Percentiles rank a stretch among this genome's conserved stretches.
Evolutionary conservation across 805 yeast species (phyloP).

Genomic region (Millerozyma acaciae): DNA sequence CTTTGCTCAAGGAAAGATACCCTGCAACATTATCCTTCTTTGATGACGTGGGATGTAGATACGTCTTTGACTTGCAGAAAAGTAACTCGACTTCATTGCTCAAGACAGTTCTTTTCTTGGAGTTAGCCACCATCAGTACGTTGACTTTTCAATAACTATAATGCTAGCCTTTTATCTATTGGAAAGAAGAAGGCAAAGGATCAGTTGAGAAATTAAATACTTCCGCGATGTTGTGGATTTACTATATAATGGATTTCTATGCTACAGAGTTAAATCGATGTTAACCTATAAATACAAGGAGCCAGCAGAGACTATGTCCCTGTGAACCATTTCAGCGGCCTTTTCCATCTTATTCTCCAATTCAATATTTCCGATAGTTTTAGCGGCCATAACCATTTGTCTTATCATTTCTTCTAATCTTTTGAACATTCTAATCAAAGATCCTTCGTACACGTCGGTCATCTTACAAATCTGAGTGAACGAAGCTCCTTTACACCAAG

Average conservation of each 20-base stretch:
- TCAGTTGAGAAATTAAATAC: too few species aligned
- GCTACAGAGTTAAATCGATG: too few species aligned
- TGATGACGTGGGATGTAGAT: slow-evolving; percentile 74
- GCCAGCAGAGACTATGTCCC: slow-evolving; percentile 96
- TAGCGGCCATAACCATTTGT: slow-evolving; percentile 88
- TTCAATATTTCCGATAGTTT: slow-evolving; percentile 86
- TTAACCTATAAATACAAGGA: slow-evolving; percentile 76
- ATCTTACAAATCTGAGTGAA: slow-evolving; percentile 96
- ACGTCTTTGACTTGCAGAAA: slow-evolving; percentile 66
- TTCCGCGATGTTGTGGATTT: too few species aligned
- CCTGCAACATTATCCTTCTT: slow-evolving; percentile 80
- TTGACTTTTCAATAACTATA: too few species aligned
- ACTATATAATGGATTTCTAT: background rate
- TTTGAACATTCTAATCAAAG: slow-evolving; percentile 90
- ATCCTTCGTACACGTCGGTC: slow-evolving; percentile 98
- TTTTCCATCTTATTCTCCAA: slow-evolving; percentile 86
- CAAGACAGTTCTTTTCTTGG: slow-evolving; percentile 3
- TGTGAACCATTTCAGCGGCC: slow-evolving; percentile 79
- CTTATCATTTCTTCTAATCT: slow-evolving; percentile 89
- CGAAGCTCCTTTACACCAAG: slow-evolving; percentile 95
- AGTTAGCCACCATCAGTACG: too few species aligned
- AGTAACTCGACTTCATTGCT: slow-evolving; percentile 43
- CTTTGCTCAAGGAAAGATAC: slow-evolving; percentile 60
- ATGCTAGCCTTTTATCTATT: too few species aligned
- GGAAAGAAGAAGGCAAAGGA: too few species aligned